Evolutionary conservation across 2,329 filamentous ascomycete species (phyloP).

Genomic region (Arthrobotrys conoides): DNA sequence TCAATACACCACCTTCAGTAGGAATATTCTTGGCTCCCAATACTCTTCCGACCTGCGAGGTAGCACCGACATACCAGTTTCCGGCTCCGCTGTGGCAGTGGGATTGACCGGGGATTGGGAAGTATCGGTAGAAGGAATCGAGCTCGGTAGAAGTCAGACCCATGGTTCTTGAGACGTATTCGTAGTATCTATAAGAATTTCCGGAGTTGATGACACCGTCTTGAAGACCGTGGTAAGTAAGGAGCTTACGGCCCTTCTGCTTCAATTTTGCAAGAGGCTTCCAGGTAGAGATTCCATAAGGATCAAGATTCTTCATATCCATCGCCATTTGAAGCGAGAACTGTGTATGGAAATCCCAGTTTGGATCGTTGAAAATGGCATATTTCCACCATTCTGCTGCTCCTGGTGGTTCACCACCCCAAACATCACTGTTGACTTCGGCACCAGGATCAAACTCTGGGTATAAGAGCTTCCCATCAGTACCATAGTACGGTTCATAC

Average conservation of each 20-base stretch:
- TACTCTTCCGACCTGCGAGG: slow-evolving; percentile 1
- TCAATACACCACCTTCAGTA: slow-evolving; percentile 64
- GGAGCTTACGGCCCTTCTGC: slow-evolving; percentile 68
- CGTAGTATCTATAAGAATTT: slow-evolving; percentile 41
- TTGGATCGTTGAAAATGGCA: slow-evolving; percentile 68
- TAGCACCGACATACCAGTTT: slow-evolving; percentile 43
- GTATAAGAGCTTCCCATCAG: slow-evolving; percentile 65
- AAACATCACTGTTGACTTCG: neutral
- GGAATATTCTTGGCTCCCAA: neutral
- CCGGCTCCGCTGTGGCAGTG: slow-evolving; percentile 66
- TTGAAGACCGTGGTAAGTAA: slow-evolving; percentile 69
- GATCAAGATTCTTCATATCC: slow-evolving; percentile 63
- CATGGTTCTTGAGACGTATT: slow-evolving; percentile 37
- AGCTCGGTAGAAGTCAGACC: slow-evolving; percentile 47
- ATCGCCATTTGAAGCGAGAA: slow-evolving; percentile 67
- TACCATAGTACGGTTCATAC: slow-evolving; percentile 65
- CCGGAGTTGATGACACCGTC: slow-evolving; percentile 37
- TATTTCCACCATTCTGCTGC: slow-evolving; percentile 68
- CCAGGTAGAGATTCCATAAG: slow-evolving; percentile 67
- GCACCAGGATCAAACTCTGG: slow-evolving; percentile 37
- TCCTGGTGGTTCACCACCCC: neutral
- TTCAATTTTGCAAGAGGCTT: slow-evolving; percentile 67
- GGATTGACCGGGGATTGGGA: slow-evolving; percentile 65
- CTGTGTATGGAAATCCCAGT: slow-evolving; percentile 66
- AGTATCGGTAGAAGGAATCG: slow-evolving; percentile 66